phyloP scores from a whole-genome alignment of 805 yeast species.

The Wickerhamomyces rabaulensis region DNA sequence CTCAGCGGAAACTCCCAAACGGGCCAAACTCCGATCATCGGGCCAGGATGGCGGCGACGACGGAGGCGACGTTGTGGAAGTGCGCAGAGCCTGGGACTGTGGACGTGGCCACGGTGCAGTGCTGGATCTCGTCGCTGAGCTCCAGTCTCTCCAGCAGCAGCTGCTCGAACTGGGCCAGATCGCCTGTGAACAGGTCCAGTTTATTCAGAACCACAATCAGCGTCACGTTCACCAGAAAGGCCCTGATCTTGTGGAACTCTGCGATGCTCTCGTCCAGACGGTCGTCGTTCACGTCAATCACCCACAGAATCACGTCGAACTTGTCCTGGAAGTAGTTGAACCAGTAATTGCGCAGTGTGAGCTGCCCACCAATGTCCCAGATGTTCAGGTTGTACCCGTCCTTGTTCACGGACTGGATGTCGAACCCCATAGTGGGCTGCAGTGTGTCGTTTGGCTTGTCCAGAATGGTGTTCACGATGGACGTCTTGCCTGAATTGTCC shows the following conservation, averaged over 20 bases:
- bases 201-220: slow-evolving; percentile 73
- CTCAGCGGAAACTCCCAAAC: too few relatives aligned
- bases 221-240: slow-evolving; percentile 54
- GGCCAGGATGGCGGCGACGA: background rate
- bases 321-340: slow-evolving; percentile 78
- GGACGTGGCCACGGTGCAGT: background rate
- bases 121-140: background rate
- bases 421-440: slow-evolving; percentile 89
- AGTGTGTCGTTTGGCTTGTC: slow-evolving; percentile 46
- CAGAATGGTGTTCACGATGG: slow-evolving; percentile 60
- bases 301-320: slow-evolving; percentile 77
- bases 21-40: background rate
- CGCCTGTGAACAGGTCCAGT: slow-evolving; percentile 46
- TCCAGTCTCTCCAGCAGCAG: background rate
- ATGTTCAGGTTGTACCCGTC: slow-evolving; percentile 40
- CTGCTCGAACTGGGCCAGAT: slow-evolving; percentile 11
- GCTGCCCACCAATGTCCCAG: slow-evolving; percentile 95
- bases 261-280: slow-evolving; percentile 58
- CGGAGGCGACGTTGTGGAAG: background rate
- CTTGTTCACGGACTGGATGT: slow-evolving; percentile 54
- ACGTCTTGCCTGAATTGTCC: slow-evolving; percentile 90
- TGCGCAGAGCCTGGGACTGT: background rate
- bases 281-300: slow-evolving; percentile 63
- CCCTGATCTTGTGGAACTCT: slow-evolving; percentile 59
- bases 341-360: slow-evolving; percentile 83